Base-by-base conservation (phyloP, 805 yeast species). In the Starmerella roubikii region DNA sequence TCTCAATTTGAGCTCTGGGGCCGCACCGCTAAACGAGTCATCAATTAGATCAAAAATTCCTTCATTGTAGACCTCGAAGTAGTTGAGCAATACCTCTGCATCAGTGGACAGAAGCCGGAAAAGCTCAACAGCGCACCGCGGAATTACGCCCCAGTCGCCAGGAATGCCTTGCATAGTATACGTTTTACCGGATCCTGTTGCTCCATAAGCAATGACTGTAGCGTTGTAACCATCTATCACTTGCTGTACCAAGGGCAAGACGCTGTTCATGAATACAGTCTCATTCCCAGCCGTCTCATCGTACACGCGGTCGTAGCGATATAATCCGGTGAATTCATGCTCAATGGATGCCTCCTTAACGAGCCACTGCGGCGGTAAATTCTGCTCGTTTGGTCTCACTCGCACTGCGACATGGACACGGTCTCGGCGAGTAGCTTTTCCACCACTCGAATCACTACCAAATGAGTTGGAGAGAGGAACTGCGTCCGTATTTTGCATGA, bases 121-220 rank as follows among this genome's bases (percentile, higher is more conserved):
- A 3, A 81, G 64, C 32, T 71, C 70, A 39, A 67, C 64, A 10
- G 77, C 76, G 5, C 88, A 76, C 28, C 74, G 61, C 29, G 78
- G 74, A 31, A 85, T 78, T 34, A 84, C 66, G 3, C 94, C 94
- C 0, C 77, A 75, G 26, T 47, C 52, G 15, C 19, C 15, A 44
- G 75, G 77, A 20, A 67, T 63, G 23, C 94, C 94, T 46, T 76
- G 77, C 93, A 84, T 84, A 2, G 93, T 72, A 54, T 71, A 76
- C 0, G 95, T 84, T 57, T 84, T 84, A 10, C 95, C 95, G 1
- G 93, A 78, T 0, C 94, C 94, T 0, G 95, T 84, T 84, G 81
- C 81, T 26, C 95, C 95, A 53, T 84, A 84, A 0, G 97, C 96
- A 56, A 88, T 83, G 1, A 86, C 74, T 0, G 95, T 85, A 12